phyloP scores from a whole-genome alignment of 2,329 filamentous ascomycete genomes.

The Colletotrichum euphorbiae region DNA sequence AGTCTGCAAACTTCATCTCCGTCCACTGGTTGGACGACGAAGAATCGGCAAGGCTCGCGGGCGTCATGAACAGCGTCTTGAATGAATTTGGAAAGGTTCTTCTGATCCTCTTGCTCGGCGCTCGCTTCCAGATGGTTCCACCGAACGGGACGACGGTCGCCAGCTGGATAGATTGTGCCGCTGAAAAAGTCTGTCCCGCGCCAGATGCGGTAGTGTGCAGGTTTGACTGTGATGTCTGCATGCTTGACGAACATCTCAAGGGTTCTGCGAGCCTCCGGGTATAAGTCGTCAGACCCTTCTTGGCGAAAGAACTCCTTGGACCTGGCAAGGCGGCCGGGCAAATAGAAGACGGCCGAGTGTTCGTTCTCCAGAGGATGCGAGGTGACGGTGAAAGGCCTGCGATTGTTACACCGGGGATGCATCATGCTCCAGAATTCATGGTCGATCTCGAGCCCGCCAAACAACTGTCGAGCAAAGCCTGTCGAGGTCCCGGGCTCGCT shows the following conservation, averaged over 20 bases:
- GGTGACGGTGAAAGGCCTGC: background rate
- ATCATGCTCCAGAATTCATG: constrained; percentile 11
- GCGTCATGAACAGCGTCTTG: background rate
- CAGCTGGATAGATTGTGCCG: background rate
- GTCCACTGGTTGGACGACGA: constrained; percentile 36
- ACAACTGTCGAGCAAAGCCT: constrained; percentile 10
- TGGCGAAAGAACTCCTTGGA: background rate
- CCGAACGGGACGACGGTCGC: background rate
- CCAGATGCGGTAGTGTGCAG: constrained; percentile 28
- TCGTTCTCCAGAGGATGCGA: background rate
- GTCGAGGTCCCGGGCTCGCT: background rate
- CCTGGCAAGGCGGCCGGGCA: constrained; percentile 18
- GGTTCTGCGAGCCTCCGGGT: constrained; percentile 16
- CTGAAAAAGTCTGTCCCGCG: constrained; percentile 37
- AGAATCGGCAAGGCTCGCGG: constrained; percentile 26
- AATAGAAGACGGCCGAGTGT: constrained; percentile 26
- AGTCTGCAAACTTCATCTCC: background rate
- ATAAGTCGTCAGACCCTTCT: constrained; percentile 8
- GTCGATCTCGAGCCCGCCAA: constrained; percentile 33
- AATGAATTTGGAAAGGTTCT: constrained; percentile 31
- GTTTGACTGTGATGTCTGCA: background rate
- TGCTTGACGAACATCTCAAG: background rate
- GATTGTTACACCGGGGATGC: constrained; percentile 6
- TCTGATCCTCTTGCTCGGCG: background rate
- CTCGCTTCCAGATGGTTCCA: constrained; percentile 8